Evolutionary conservation across 148 eudicot species (phyloP).

Genomic region (Gaultheria prostrata): DNA sequence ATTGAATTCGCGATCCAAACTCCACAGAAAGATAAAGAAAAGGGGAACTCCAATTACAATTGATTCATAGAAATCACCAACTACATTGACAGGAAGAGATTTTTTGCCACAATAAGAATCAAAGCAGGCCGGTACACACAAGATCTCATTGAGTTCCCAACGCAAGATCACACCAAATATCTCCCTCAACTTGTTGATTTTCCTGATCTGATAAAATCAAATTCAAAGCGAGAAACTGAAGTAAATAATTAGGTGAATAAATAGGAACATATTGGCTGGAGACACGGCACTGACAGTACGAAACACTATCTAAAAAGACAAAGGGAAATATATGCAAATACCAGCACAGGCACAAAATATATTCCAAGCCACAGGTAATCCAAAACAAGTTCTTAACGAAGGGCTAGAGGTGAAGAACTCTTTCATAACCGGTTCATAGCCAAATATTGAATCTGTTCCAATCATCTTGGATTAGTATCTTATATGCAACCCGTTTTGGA

Average conservation of each 20-base stretch:
- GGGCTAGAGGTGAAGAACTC: not conserved
- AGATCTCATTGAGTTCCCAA: constrained; percentile 33
- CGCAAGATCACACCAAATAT: constrained; percentile 78
- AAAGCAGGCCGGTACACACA: not conserved
- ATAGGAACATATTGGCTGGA: not conserved
- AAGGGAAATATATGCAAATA: not conserved
- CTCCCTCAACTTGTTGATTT: constrained; percentile 46
- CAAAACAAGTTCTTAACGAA: not conserved
- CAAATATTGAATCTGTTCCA: not conserved
- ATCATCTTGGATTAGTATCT: not conserved
- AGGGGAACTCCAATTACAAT: not conserved
- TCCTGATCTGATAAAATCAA: constrained; percentile 47
- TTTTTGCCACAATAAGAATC: not conserved
- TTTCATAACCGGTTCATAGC: not conserved
- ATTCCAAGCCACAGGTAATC: not conserved
- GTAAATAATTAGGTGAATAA: not conserved
- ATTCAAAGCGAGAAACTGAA: not conserved
- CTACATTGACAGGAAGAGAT: not conserved
- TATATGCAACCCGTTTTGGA: not conserved
- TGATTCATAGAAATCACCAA: not conserved
- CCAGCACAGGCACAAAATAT: constrained; percentile 4
- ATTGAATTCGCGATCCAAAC: not conserved
- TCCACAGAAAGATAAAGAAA: not conserved
- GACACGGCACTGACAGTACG: not conserved
- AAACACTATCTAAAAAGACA: not conserved